Evolutionary conservation across 352 stramenopile genomes (phyloP), one percentile per base, ranked within the genome.

Genomic region (Pythium pectinolyticum): DNA sequence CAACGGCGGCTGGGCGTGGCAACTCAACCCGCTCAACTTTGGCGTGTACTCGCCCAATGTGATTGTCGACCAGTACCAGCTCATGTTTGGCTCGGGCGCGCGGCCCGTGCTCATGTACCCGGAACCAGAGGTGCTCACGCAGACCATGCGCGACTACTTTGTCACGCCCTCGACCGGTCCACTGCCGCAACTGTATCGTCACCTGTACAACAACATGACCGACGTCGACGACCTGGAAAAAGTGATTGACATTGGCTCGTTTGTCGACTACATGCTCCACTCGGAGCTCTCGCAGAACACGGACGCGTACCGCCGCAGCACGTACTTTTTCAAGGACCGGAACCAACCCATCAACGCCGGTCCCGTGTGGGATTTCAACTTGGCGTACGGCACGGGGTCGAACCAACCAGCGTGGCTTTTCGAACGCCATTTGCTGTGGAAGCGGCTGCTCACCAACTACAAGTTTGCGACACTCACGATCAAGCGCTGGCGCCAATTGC

Each of bases 221-320:
- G 61, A 73, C 2, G 74, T 77, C 0, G 63, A 82, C 1, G 76
- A 71, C 27, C 61, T 93, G 2, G 72, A 84, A 40, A 61, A 76
- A 45, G 78, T 89, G 55, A 54, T 89, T 49, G 84, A 92, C 62
- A 53, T 92, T 0, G 84, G 84, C 0, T 89, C 79, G 24, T 90
- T 82, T 48, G 76, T 76, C 40, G 84, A 92, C 56, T 90, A 92
- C 57, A 66, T 92, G 24, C 59, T 92, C 56, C 84, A 92, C 72
- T 90, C 84, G 10, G 84, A 92, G 69, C 86, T 90, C 76, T 90
- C 81, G 5, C 73, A 89, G 50, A 92, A 92, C 63, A 78, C 86
- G 15, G 84, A 92, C 62, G 80, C 84, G 2, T 92, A 90, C 63
- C 75, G 79, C 10, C 79, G 80, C 25, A 90, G 81, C 64, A 84